Evolutionary conservation across 1,139 yeast species (phyloP), one percentile per base, ranked within the genome.

Genomic region (Lodderomyces orthopsilosis): DNA sequence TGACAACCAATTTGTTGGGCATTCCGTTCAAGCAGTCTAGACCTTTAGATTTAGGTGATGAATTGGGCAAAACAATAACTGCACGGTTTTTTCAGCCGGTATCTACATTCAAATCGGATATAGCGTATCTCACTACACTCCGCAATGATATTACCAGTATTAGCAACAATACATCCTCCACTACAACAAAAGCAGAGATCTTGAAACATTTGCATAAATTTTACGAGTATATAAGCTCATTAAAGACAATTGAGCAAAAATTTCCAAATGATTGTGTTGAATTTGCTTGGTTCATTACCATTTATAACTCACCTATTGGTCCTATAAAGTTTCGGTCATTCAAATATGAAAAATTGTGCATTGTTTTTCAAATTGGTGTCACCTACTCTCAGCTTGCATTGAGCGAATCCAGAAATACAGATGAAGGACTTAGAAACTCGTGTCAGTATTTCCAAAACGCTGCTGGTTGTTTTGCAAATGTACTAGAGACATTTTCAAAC

Each of bases 201-300:
- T 13, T n/a, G 23, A 12, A 13, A 15, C n/a, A 22, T 10, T 27
- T 39, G 17, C 27, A 37, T 2, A 22, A 51, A 0, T 45, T 72
- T 17, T 53, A 55, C 30, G 58, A 60, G 21, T 77, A 75, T 53
- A 66, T 61, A 46, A 52, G 54, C 15, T 62, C 64, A 18, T 46
- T 76, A 13, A 45, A 54, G 6, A 55, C 56, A n/a, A 38, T 76
- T 1, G 55, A 55, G 17, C 47, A 51, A 37, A 75, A 71, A 51
- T 74, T 78, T 42, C 73, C 77, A 1, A 63, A 65, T 37, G 75
- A 73, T 38, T 53, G 60, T 5, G 50, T 79, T 4, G 77, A 73
- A 37, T 85, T 87, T 54, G 70, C 79, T 1, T 90, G 96, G 97
- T 78, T 68, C 54, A 82, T 83, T 23, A 79, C 90, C 0, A 60